Base-by-base conservation (phyloP, 2,329 filamentous ascomycete species). In the Thelonectria olida region DNA sequence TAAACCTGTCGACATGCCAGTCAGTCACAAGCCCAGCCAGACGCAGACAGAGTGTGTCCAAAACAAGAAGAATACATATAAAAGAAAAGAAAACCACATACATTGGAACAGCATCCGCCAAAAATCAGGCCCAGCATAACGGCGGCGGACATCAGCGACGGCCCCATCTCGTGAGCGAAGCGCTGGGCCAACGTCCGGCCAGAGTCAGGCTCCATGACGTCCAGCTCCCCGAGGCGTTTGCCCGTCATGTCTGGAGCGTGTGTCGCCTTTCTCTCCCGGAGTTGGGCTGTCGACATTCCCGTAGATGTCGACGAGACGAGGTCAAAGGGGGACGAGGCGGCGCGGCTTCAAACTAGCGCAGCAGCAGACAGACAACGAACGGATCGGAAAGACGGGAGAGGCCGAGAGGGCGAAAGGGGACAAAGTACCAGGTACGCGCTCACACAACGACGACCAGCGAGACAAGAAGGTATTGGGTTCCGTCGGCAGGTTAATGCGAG, bases 41-140 rank as follows among this genome's bases (percentile, higher is more conserved):
- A 20, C 31, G 22, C 34, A 39, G 44, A 22, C 13, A 10, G 36
- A 27, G 25, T n/a, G n/a, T n/a, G n/a, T n/a, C n/a, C 38, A 49
- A 47, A 17, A 23, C 55, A 13, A 22, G 19, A 23, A 13, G 28
- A 15, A 15, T 5, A 34, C 8, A 5, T 10, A 15, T 12, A 34
- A 34, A 34, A 10, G 15, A 13, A 34, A 34, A 15, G 31, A 31
- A 5, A 31, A 31, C 13, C 9, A 4, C 88, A 78, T 81, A 94
- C 94, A 84, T 97, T 97, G 34, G 92, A 93, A 80, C 94, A 97
- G 75, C 93, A 97, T 27, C 96, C 96, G 52, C 96, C 96, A 77
- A 99, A 97, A 61, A 99, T 98, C 67, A 98, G 85, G 52, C 84
- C 85, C 59, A 95, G 84, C 85, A 96, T 96, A 58, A 85, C 82